Percentiles rank a stretch among this genome's conserved stretches.
phyloP scores from a whole-genome alignment of 225 moss, liverwort and hornwort species.

The Physcomitrellopsis africana region DNA sequence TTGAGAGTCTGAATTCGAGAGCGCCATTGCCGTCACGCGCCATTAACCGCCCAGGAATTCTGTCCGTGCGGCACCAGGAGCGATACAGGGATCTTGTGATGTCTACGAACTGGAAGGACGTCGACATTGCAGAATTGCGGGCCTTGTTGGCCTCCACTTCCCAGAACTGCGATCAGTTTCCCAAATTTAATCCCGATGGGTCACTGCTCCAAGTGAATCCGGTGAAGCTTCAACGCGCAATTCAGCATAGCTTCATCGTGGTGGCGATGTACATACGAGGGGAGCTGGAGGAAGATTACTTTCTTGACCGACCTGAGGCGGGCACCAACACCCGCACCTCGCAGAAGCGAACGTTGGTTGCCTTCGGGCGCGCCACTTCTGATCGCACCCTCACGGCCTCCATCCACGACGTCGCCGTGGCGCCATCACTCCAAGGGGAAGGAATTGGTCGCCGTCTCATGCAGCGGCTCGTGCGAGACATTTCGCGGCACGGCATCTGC shows the following conservation, averaged over 20 bases:
- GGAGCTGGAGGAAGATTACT: constrained; percentile 54
- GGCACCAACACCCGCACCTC: constrained; percentile 1
- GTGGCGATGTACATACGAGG: constrained; percentile 66
- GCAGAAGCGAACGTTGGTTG: constrained; percentile 58
- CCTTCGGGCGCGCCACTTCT: constrained; percentile 88
- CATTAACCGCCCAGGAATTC: not conserved
- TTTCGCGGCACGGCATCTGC: constrained; percentile 67
- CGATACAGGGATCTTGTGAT: constrained; percentile 41
- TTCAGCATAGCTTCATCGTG: constrained; percentile 80
- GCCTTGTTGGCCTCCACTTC: constrained; percentile 64
- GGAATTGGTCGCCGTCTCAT: constrained; percentile 79
- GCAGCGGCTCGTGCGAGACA: constrained; percentile 72
- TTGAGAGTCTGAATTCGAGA: not conserved
- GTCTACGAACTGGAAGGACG: constrained; percentile 50
- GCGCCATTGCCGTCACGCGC: constrained; percentile 30
- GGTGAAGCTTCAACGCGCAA: constrained; percentile 73
- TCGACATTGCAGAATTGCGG: constrained; percentile 71
- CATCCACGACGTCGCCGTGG: constrained; percentile 89
- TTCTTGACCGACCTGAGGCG: constrained; percentile 40
- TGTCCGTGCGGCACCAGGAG: constrained; percentile 35
- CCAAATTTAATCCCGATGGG: constrained; percentile 58
- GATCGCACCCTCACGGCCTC: constrained; percentile 86
- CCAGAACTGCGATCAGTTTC: constrained; percentile 91
- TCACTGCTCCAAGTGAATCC: constrained; percentile 61
- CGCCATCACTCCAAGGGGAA: constrained; percentile 76